phyloP scores from a whole-genome alignment of 352 stramenopile species.

The Detonula confervacea region DNA sequence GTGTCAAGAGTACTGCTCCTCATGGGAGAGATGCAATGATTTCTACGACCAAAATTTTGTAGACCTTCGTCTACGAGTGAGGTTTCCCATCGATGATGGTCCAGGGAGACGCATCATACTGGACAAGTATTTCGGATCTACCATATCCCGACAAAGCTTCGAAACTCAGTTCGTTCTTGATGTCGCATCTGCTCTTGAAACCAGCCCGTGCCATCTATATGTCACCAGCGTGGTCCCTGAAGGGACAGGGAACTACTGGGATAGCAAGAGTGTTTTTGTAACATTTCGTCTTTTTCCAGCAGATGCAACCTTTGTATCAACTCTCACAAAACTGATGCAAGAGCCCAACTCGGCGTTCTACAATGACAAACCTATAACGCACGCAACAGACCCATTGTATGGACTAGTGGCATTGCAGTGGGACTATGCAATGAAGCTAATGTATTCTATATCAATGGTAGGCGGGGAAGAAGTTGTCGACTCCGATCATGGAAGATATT shows the following conservation, averaged over 20 bases:
- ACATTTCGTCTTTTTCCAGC: constrained; percentile 77
- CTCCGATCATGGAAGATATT: constrained; percentile 39
- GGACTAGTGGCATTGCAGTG: constrained; percentile 77
- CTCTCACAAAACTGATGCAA: constrained; percentile 76
- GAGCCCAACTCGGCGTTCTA: constrained; percentile 63
- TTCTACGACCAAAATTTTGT: constrained; percentile 48
- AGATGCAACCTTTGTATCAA: constrained; percentile 47
- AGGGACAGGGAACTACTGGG: constrained; percentile 48
- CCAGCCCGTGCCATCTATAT: constrained; percentile 65
- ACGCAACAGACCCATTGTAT: constrained; percentile 64
- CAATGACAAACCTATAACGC: constrained; percentile 73
- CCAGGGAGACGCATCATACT: constrained; percentile 77
- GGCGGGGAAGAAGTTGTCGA: constrained; percentile 49
- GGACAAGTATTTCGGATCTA: constrained; percentile 75
- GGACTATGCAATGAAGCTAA: constrained; percentile 79
- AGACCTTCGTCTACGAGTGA: constrained; percentile 63
- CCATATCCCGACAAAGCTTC: constrained; percentile 81
- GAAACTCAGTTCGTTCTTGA: constrained; percentile 86
- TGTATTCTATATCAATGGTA: constrained; percentile 77
- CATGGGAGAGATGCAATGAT: constrained; percentile 34
- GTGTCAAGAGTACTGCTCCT: constrained; percentile 44
- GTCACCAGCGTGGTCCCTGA: constrained; percentile 42
- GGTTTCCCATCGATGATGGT: constrained; percentile 74
- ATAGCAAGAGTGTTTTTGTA: constrained; percentile 78
- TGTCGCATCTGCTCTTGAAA: constrained; percentile 64